Conservation (phyloP, 1,284 basidiomycete genomes). For the Sporisorium graminicola region DNA sequence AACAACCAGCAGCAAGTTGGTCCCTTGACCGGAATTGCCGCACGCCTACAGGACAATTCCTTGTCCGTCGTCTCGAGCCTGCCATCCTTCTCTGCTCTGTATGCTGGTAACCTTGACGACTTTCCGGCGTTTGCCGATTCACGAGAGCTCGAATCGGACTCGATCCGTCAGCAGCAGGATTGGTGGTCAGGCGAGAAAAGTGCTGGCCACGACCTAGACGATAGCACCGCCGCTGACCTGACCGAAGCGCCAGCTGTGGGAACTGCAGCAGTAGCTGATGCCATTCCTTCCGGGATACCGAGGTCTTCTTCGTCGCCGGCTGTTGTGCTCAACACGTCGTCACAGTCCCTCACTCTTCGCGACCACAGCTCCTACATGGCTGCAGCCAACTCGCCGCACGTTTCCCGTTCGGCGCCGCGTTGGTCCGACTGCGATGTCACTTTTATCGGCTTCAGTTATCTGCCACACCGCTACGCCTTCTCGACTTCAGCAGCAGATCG, state of each 20-base stretch:
- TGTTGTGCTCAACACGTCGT: constrained; percentile 24
- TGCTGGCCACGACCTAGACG: background rate
- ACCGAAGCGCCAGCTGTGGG: background rate
- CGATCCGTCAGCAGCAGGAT: constrained; percentile 18
- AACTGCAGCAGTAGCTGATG: background rate
- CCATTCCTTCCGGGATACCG: constrained; percentile 12
- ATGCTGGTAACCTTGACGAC: constrained; percentile 55
- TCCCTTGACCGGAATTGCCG: constrained; percentile 10
- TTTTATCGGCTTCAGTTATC: constrained; percentile 60
- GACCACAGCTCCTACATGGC: constrained; percentile 11
- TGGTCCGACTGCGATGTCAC: constrained; percentile 60
- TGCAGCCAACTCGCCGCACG: constrained; percentile 16
- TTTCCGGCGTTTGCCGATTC: constrained; percentile 64
- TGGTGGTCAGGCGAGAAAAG: constrained; percentile 23
- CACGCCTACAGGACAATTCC: constrained; percentile 26
- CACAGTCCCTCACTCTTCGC: constrained; percentile 9
- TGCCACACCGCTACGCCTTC: constrained; percentile 53
- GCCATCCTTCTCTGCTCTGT: constrained; percentile 64
- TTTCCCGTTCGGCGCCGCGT: constrained; percentile 25
- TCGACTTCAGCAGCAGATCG: background rate
- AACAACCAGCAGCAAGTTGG: background rate
- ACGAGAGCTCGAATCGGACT: constrained; percentile 35
- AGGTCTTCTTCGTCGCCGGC: constrained; percentile 41
- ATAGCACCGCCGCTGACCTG: background rate
- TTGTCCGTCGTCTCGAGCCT: constrained; percentile 51